Evolutionary conservation across 805 yeast species (phyloP).

Genomic region (Lachancea dasiensis): DNA sequence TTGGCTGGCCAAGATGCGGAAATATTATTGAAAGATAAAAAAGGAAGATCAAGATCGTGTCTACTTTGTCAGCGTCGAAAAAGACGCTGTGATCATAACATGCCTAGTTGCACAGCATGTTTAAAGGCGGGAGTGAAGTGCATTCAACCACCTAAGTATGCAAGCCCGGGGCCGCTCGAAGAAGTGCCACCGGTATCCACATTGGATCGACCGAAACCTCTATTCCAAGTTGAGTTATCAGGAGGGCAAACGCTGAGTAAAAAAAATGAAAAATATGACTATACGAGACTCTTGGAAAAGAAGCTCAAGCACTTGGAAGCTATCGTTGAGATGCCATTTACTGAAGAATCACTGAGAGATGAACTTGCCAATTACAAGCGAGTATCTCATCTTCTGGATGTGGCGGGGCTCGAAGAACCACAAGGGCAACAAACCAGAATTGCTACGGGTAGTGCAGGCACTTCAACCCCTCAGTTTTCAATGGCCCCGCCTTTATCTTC

Average conservation of each 20-base stretch:
- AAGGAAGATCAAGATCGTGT: slow-evolving; percentile 53
- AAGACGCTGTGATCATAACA: slow-evolving; percentile 59
- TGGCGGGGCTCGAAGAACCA: slow-evolving; percentile 4
- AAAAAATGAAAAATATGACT: too few relatives aligned
- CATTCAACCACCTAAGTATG: slow-evolving; percentile 57
- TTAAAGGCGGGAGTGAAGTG: slow-evolving; percentile 57
- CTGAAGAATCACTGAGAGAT: slow-evolving; percentile 26
- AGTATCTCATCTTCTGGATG: slow-evolving; percentile 32
- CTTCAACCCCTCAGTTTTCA: neutral
- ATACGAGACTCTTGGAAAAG: slow-evolving; percentile 50
- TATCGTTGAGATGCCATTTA: slow-evolving; percentile 30
- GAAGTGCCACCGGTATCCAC: neutral
- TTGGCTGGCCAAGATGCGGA: slow-evolving; percentile 30
- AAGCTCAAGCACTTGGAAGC: slow-evolving; percentile 48
- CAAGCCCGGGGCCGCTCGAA: slow-evolving; percentile 1
- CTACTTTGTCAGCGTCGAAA: slow-evolving; percentile 51
- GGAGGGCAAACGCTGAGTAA: too few relatives aligned
- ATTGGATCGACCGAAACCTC: neutral
- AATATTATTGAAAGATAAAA: slow-evolving; percentile 37
- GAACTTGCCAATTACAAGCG: slow-evolving; percentile 34
- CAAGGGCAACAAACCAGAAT: neutral
- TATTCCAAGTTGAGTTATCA: too few relatives aligned
- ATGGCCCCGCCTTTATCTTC: slow-evolving; percentile 1
- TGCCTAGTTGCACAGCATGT: slow-evolving; percentile 62
- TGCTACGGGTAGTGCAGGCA: neutral